Evolutionary conservation across 495 filamentous ascomycete genomes (phyloP).

Genomic region (Ascobolus immersus): DNA sequence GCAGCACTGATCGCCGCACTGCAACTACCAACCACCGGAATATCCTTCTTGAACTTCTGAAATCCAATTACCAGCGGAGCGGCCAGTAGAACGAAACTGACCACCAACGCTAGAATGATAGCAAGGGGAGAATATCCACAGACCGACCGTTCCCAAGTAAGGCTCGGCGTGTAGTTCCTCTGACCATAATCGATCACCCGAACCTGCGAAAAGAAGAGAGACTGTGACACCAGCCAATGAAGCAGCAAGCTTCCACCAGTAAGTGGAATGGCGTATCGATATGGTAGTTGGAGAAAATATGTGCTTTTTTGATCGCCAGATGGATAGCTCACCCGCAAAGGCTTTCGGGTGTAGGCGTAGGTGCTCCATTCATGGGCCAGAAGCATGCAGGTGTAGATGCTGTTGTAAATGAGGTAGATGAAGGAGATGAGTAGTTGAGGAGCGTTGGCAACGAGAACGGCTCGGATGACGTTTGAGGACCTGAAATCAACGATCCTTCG

Average conservation of each 20-base stretch:
- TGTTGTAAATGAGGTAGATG: slow-evolving; percentile 20
- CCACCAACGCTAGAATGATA: no score
- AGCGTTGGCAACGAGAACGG: slow-evolving; percentile 19
- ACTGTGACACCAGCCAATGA: slow-evolving; percentile 22
- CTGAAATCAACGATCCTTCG: no score
- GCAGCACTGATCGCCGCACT: no score
- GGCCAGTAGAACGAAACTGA: no score
- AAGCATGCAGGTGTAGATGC: slow-evolving; percentile 21
- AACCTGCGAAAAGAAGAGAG: slow-evolving; percentile 18
- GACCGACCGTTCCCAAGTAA: no score
- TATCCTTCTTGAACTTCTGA: no score
- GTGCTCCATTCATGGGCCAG: slow-evolving; percentile 15
- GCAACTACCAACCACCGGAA: no score
- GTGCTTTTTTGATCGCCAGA: slow-evolving; percentile 17
- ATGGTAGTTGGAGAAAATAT: slow-evolving; percentile 21
- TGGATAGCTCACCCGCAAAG: slow-evolving; percentile 19
- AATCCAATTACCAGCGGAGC: no score
- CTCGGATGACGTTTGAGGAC: slow-evolving; percentile 9
- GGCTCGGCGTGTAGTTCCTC: no score
- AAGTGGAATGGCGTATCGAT: slow-evolving; percentile 19
- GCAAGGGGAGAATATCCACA: no score
- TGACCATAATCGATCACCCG: no score
- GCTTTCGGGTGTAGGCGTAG: slow-evolving; percentile 14
- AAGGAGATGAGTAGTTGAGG: slow-evolving; percentile 23
- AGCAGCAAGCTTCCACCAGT: slow-evolving; percentile 8